Percentiles rank a stretch among this genome's conserved stretches.
These are phyloP conservation scores for Agrocybe praecox DNA, from an alignment of 768 basidiomycete genomes.

Conservation along the genomic window DNA sequence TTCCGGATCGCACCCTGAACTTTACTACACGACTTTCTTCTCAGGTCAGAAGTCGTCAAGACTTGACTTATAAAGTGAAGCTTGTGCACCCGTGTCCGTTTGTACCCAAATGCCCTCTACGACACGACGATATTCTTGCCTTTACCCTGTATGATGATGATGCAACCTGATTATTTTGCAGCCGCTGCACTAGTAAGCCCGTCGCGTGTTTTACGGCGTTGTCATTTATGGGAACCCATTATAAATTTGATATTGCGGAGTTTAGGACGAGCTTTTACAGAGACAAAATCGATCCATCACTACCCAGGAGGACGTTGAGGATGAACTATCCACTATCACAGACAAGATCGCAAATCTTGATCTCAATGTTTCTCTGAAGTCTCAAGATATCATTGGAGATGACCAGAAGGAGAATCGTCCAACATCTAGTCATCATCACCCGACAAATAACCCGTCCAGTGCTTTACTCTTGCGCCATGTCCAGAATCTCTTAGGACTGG, in stretches of 20 bases:
- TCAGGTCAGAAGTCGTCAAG: not conserved
- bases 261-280: not conserved
- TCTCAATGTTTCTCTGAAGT: constrained; percentile 12
- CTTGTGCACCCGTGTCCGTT: not conserved
- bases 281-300: not conserved
- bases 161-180: not conserved
- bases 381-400: constrained; percentile 3
- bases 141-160: not conserved
- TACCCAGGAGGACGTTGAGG: constrained; percentile 5
- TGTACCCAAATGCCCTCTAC: not conserved
- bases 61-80: not conserved
- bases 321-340: constrained; percentile 10
- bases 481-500: constrained; percentile 2
- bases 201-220: not conserved
- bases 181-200: not conserved
- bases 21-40: not conserved
- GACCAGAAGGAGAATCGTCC: not conserved
- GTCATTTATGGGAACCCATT: not conserved
- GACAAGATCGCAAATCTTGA: constrained; percentile 10
- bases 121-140: not conserved
- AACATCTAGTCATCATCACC: not conserved
- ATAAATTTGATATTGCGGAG: not conserved
- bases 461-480: constrained; percentile 5
- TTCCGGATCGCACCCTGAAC: not conserved
- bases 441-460: not conserved